Base-by-base conservation (phyloP, 2,329 filamentous ascomycete species). In the Penicillium sp. region DNA sequence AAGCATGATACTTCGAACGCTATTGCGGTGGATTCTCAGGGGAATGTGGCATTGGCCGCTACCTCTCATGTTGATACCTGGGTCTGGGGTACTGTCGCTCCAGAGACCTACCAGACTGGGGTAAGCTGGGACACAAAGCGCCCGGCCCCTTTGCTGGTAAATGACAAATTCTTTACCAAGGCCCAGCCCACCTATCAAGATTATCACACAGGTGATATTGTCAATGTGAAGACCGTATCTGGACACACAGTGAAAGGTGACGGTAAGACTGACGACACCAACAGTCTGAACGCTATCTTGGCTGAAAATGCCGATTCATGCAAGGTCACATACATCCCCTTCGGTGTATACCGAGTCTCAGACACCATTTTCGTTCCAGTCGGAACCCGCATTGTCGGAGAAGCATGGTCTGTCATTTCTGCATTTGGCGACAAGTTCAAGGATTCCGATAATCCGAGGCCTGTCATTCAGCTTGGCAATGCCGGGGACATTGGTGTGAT, bases 341-440 rank as follows among this genome's bases (percentile, higher is more conserved):
- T 65, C 15, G 70, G 71, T 31, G 64, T 70, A 0, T 73, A 82
- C 59, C 65, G 78, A 7, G 76, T 82, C 13, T 75, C 70, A 1
- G 70, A 76, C 34, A 82, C 81, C 0, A 64, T 83, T 25, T 64
- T 70, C n/a, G 67, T 82, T 29, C 80, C 81, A 0, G 67, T 73
- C 6, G 76, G 79, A 15, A 79, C 81, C 2, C 76, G 78, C 2
- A 78, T 86, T 36, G 74, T 83, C 7, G 84, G 84, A 31, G 80
- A 85, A 66, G 80, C 77, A 2, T 84, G 82, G 75, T 75, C 82
- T 8, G 73, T 75, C 5, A 82, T 82, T 67, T 78, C 76, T 3
- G 83, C 75, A 10, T 71, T 70, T 3, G 83, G 83, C 2, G 57
- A 67, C 57, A 76, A 72, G 45, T 86, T 81, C 68, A 74, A 66